Evolutionary conservation across 495 filamentous ascomycete species (phyloP).

Genomic region (Penicillium waksmanii): DNA sequence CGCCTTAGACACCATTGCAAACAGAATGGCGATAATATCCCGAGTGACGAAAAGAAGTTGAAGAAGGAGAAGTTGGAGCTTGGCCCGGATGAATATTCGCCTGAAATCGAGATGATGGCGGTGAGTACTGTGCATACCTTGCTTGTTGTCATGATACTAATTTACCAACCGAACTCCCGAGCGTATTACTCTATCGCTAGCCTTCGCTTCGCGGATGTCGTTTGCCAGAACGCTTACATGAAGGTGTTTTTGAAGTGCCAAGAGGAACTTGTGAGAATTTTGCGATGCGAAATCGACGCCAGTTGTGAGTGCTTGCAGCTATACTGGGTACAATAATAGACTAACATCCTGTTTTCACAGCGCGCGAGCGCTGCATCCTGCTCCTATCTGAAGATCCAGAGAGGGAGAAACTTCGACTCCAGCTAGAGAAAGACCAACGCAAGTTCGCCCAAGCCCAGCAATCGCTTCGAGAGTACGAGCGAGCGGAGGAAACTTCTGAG

Average conservation of each 20-base stretch:
- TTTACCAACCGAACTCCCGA: constrained; percentile 35
- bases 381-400: constrained; percentile 54
- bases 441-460: constrained; percentile 50
- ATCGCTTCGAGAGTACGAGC: constrained; percentile 33
- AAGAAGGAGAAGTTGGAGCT: constrained; percentile 33
- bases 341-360: constrained; percentile 2
- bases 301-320: constrained; percentile 36
- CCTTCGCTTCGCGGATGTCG: constrained; percentile 50
- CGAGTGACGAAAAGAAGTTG: constrained; percentile 8
- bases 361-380: constrained; percentile 22
- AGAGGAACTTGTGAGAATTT: constrained; percentile 39
- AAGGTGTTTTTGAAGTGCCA: constrained; percentile 52
- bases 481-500: constrained; percentile 21
- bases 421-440: constrained; percentile 44
- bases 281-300: constrained; percentile 27
- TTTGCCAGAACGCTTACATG: constrained; percentile 49
- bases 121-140: constrained; percentile 31
- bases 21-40: neutral
- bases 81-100: constrained; percentile 43
- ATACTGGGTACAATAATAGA: neutral
- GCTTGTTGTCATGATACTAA: neutral
- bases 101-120: constrained; percentile 57
- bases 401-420: constrained; percentile 40
- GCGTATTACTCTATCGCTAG: constrained; percentile 60
- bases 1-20: neutral